Percentiles rank a stretch among this genome's conserved stretches.
phyloP scores from a whole-genome alignment of 2,329 filamentous ascomycete genomes.

The Zalaria sp. region DNA sequence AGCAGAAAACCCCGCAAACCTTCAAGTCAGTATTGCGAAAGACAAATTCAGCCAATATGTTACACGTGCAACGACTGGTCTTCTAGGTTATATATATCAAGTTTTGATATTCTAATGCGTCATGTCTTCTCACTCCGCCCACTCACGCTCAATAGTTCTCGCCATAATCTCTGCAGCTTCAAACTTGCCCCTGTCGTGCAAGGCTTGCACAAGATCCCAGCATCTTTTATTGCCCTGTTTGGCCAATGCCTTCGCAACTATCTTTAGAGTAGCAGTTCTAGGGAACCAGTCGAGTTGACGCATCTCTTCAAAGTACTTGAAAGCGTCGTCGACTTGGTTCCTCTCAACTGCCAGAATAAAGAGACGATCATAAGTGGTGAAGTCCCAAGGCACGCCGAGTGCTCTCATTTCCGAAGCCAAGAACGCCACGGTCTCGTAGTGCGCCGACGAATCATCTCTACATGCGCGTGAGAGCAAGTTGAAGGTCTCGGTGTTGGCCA shows the following conservation, averaged over 20 bases:
- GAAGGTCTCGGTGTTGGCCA: conserved; percentile 39
- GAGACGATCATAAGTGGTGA: conserved; percentile 48
- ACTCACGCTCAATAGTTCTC: no score
- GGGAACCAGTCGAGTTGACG: conserved; percentile 15
- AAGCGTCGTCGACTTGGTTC: conserved; percentile 14
- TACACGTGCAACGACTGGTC: no score
- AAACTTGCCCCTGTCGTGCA: conserved; percentile 9
- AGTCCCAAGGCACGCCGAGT: conserved; percentile 38
- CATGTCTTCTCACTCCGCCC: no score
- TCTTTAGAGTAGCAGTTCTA: conserved; percentile 4
- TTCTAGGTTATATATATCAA: no score
- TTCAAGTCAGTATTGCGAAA: no score
- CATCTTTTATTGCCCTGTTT: conserved; percentile 14
- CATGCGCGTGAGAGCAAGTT: conserved; percentile 35
- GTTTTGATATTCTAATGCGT: no score
- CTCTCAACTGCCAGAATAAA: conserved; percentile 38
- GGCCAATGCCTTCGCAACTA: conserved; percentile 13
- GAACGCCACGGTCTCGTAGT: conserved; percentile 45
- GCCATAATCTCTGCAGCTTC: no score
- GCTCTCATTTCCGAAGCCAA: conserved; percentile 48
- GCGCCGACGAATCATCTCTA: conserved; percentile 12
- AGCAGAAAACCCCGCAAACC: no score
- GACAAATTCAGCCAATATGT: no score
- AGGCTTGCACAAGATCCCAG: conserved; percentile 19
- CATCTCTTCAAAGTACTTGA: conserved; percentile 20